Percentiles rank a stretch among this genome's conserved stretches.
Conservation (phyloP, 2,329 filamentous ascomycete species). For the Fusarium beomiforme region DNA sequence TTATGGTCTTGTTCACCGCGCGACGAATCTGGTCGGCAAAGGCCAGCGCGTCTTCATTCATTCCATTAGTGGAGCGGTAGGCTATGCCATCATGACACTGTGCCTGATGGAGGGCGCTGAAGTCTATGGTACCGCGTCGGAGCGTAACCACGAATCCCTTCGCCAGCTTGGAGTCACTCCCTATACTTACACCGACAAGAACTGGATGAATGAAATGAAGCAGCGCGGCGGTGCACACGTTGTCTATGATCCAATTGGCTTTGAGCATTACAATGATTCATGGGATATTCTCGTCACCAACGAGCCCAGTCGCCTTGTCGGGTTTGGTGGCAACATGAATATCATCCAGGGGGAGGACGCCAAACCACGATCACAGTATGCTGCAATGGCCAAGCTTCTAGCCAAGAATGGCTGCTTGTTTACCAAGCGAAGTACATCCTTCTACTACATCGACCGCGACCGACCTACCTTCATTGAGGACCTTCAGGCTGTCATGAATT, state of each 20-base stretch:
- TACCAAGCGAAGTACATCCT: constrained; percentile 46
- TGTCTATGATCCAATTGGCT: constrained; percentile 61
- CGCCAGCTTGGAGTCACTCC: constrained; percentile 52
- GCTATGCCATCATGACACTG: constrained; percentile 54
- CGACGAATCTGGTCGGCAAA: constrained; percentile 50
- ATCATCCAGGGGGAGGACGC: constrained; percentile 41
- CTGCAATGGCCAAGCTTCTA: constrained; percentile 49
- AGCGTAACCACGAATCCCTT: constrained; percentile 55
- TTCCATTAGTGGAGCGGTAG: constrained; percentile 61
- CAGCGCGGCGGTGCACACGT: constrained; percentile 57
- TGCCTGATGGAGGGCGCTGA: constrained; percentile 55
- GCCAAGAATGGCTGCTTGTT: constrained; percentile 41
- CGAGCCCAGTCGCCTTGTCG: constrained; percentile 52
- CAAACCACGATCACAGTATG: constrained; percentile 47
- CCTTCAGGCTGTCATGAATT: constrained; percentile 44
- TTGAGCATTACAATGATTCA: constrained; percentile 61
- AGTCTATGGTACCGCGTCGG: constrained; percentile 60
- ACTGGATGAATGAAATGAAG: constrained; percentile 59
- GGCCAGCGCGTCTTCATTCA: constrained; percentile 62
- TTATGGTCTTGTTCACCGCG: constrained; percentile 50
- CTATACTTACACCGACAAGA: constrained; percentile 60
- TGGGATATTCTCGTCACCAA: constrained; percentile 53
- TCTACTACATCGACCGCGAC: constrained; percentile 51
- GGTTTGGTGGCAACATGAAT: constrained; percentile 51
- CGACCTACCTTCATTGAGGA: constrained; percentile 46